Evolutionary conservation across 116 monocot genomes (phyloP).

Genomic region (Trichopus zeylanicus): DNA sequence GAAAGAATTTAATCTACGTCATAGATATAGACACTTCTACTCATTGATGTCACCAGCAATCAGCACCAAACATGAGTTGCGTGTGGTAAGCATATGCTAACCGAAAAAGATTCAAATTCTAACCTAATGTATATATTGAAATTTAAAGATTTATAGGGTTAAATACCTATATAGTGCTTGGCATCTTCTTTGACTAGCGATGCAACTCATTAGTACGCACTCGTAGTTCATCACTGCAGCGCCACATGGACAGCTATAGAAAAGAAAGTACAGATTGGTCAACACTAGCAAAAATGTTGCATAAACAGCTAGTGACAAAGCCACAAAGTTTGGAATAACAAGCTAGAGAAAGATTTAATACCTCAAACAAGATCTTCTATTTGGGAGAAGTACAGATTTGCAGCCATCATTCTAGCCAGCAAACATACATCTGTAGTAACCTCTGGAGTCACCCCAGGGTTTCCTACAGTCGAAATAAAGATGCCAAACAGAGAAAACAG

Average conservation of each 20-base stretch:
- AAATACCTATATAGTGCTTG: slow-evolving; percentile 89
- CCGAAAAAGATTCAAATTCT: no score
- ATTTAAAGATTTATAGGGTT: background rate
- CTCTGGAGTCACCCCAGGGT: slow-evolving; percentile 97
- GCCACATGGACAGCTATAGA: slow-evolving; percentile 93
- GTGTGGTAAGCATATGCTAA: no score
- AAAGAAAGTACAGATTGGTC: slow-evolving; percentile 8
- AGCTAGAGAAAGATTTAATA: slow-evolving; percentile 12
- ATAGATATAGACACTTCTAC: no score
- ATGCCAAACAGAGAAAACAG: background rate
- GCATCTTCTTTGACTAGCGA: slow-evolving; percentile 61
- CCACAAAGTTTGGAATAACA: background rate
- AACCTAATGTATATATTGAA: no score
- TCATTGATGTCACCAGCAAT: no score
- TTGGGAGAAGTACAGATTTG: slow-evolving; percentile 87
- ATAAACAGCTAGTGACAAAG: background rate
- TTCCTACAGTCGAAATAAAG: slow-evolving; percentile 41
- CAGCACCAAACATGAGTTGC: no score
- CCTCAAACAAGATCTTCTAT: slow-evolving; percentile 99
- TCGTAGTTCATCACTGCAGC: slow-evolving; percentile 88
- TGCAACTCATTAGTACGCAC: slow-evolving; percentile 53
- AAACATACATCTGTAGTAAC: slow-evolving; percentile 98
- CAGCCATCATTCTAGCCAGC: slow-evolving; percentile 97
- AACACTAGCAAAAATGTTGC: background rate
- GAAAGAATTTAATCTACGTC: no score